Base-by-base conservation (phyloP, 441 rosid species). In the Adansonia grandidieri region DNA sequence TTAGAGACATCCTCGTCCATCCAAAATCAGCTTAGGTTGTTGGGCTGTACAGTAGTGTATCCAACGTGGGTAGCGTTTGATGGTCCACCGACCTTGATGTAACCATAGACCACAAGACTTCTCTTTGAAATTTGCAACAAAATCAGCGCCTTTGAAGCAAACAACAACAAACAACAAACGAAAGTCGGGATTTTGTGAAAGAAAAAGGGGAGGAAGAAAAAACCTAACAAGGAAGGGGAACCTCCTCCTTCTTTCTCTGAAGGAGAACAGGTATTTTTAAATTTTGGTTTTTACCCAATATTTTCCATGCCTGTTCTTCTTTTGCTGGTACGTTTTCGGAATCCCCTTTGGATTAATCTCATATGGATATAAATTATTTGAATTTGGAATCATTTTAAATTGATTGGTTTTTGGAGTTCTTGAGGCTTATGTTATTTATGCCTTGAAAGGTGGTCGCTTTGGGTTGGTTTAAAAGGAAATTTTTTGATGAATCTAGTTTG, bases 281-380 rank as follows among this genome's bases (percentile, higher is more conserved):
- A 15, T 72, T 72, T 45, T 54, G 37, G 76, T 17, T 72, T 40
- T 15, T 44, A 10, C 19, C 73, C 32, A 47, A 28, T 19, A 5
- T 20, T 42, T 40, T 37, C 19, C 42, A 19, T 47, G 22, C 78
- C 76, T 79, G 74, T 62, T 81, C 82, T 80, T 73, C 24, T 37
- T 45, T 76, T 17, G 42, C 60, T 40, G 84, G 82, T 79, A 76
- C 78, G 77, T 67, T 73, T 78, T 67, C 77, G 61, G 10, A 65
- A 14, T 7, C 60, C 44, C 58, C n/a, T 37, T 50, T 50, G 75
- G 19, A 19, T 69, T 47, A 69, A 48, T 69, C 73, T 69, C 17
- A 8, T 5, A 17, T 67, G 51, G 71, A 54, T 42, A 67, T 45
- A 37, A 61, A 61, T 24, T 15, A 4, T 47, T 68, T 47, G 73